phyloP scores from a whole-genome alignment of 108 stramenopile species.

The Aurantiochytrium sp. region DNA sequence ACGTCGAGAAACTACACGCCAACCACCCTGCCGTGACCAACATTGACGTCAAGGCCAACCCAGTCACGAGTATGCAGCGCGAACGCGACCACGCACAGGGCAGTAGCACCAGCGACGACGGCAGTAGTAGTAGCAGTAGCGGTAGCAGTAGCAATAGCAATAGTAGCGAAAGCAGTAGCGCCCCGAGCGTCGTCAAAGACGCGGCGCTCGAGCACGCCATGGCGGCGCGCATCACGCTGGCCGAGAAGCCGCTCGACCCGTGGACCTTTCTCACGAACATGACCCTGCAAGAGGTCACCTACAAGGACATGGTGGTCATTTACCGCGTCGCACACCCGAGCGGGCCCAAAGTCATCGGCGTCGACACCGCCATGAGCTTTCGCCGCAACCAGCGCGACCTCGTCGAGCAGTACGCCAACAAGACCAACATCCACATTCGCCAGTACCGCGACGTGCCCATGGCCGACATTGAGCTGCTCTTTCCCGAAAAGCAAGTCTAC shows the following conservation, averaged over 20 bases:
- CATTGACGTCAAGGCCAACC: neutral
- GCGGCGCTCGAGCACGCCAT: neutral
- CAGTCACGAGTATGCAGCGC: neutral
- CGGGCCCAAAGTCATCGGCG: neutral
- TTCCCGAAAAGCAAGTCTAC: constrained; percentile 29
- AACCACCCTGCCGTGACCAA: neutral
- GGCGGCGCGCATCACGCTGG: neutral
- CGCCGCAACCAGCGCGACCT: neutral
- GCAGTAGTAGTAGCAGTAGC: no score
- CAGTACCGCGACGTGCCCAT: constrained; percentile 25
- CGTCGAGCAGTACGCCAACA: neutral
- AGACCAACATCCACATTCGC: neutral
- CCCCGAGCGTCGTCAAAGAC: neutral
- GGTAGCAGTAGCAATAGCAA: no score
- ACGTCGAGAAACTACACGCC: neutral
- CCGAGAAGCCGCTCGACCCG: neutral
- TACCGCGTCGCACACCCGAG: neutral
- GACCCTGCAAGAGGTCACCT: constrained; percentile 15
- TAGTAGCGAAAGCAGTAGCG: no score
- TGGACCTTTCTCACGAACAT: neutral
- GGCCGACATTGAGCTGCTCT: constrained; percentile 15
- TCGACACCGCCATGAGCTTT: neutral
- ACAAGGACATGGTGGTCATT: constrained; percentile 20
- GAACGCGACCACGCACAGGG: no score
- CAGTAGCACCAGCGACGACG: no score